Conservation (phyloP, 805 yeast genomes). For the Candida pseudofarinosa region DNA sequence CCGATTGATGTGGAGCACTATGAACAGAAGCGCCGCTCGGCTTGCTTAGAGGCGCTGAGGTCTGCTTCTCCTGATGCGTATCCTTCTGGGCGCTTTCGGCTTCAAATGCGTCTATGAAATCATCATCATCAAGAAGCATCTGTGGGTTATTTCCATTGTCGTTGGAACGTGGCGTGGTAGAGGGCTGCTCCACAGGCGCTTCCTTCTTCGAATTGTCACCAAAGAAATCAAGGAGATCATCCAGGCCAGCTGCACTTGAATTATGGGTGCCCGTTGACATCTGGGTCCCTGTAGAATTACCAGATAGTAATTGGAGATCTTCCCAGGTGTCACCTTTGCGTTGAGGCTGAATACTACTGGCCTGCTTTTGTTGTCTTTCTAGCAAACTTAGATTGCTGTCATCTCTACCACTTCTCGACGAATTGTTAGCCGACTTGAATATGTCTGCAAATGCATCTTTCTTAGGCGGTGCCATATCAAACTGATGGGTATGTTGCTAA, state of each 20-base stretch:
- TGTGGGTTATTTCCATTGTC: background rate
- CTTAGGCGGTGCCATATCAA: slow-evolving; percentile 31
- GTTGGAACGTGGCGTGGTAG: background rate
- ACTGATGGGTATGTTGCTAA: background rate
- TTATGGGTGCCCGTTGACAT: background rate
- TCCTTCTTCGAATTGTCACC: background rate
- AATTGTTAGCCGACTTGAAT: slow-evolving; percentile 28
- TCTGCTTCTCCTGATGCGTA: background rate
- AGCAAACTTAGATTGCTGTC: slow-evolving; percentile 10
- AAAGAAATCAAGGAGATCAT: background rate
- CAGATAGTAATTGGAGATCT: background rate
- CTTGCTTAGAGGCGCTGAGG: background rate
- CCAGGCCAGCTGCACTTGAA: background rate
- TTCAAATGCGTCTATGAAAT: background rate
- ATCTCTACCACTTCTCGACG: slow-evolving; percentile 7
- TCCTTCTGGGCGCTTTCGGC: background rate
- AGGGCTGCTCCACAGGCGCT: background rate
- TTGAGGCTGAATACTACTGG: background rate
- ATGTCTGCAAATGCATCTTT: slow-evolving; percentile 45
- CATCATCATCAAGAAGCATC: background rate
- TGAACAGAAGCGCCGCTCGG: too few species aligned
- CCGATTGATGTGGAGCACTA: too few species aligned
- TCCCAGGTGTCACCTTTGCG: background rate
- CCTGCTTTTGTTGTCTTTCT: slow-evolving; percentile 26
- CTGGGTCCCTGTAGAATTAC: background rate